Base-by-base conservation (phyloP, 495 filamentous ascomycete species). In the Filosporella fistucella region DNA sequence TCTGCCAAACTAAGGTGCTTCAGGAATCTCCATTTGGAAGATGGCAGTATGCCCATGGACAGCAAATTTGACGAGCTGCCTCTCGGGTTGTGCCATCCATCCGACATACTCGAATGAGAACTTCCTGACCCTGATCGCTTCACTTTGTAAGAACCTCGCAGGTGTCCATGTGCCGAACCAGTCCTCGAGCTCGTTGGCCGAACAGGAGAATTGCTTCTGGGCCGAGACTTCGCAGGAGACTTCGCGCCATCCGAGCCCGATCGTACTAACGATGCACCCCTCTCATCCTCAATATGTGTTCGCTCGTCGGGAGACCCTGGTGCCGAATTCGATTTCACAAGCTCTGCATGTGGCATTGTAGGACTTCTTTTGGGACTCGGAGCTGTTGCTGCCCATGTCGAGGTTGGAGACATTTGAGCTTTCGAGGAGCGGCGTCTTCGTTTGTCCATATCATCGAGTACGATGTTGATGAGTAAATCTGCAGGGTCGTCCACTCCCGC, bases 381-480 rank as follows among this genome's bases (percentile, higher is more conserved):
- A 3, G 77, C 69, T 38, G 76, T 74, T n/a, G n/a, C n/a, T 13
- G 80, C 70, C 75, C 82, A 86, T 2, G 78, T 75, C 18, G 80
- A 66, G 14, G 80, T 78, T 25, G 91, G 88, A 2, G 91, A 94
- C 21, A 80, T 72, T 47, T 90, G 87, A 10, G 78, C 72, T 64
- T 95, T 96, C 45, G 89, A 85, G 2, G 91, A 93, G 22, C 93
- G 82, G 39, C 87, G 79, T 14, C 93, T 81, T 35, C 93, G 78
- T 66, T 85, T 89, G 60, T 96, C 89, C 74, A 94, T 91, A 61
- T 98, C 93, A 59, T 98, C 93, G 51, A 97, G 66, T 18, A 98
- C 93, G 55, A 98, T 91, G 44, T 91, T 81, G 41, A 90, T 86
- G 47, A 98, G 68, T 34, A 97, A 72, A 62, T 98, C 93, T 4